Evolutionary conservation across 164 flowering plant genomes (phyloP).

Genomic region (Paratinospora sagittata): DNA sequence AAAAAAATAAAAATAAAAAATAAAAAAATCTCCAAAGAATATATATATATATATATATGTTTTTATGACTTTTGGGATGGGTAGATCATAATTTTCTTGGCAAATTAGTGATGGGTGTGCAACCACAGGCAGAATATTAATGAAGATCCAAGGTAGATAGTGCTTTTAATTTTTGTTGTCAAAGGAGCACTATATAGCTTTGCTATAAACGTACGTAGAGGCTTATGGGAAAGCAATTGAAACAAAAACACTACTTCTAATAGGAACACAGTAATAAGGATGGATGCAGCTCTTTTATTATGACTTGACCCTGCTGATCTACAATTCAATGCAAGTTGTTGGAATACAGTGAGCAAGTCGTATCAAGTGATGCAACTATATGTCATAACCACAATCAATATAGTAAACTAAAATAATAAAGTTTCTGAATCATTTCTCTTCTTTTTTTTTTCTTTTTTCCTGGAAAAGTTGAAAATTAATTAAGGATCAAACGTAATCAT

Average conservation of each 20-base stretch:
- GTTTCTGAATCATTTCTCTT: too few species aligned
- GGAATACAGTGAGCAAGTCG: background rate
- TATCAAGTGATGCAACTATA: background rate
- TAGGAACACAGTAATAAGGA: background rate
- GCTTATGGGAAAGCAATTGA: background rate
- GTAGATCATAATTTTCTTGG: background rate
- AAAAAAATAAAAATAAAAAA: too few species aligned
- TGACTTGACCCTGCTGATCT: background rate
- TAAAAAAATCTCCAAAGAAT: too few species aligned
- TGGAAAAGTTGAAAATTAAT: too few species aligned
- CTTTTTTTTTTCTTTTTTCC: too few species aligned
- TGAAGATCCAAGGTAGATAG: background rate
- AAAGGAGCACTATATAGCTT: background rate
- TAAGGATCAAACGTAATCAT: too few species aligned
- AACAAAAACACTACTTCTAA: background rate
- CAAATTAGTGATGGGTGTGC: background rate
- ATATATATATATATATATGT: too few species aligned
- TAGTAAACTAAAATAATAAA: background rate
- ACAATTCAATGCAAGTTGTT: constrained; percentile 3
- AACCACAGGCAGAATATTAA: background rate
- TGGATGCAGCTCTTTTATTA: background rate
- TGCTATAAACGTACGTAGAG: background rate
- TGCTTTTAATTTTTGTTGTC: background rate
- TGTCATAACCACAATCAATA: background rate
- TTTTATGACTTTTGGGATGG: background rate